phyloP scores from a whole-genome alignment of 148 eudicot genomes.

The Limonium bicolor region DNA sequence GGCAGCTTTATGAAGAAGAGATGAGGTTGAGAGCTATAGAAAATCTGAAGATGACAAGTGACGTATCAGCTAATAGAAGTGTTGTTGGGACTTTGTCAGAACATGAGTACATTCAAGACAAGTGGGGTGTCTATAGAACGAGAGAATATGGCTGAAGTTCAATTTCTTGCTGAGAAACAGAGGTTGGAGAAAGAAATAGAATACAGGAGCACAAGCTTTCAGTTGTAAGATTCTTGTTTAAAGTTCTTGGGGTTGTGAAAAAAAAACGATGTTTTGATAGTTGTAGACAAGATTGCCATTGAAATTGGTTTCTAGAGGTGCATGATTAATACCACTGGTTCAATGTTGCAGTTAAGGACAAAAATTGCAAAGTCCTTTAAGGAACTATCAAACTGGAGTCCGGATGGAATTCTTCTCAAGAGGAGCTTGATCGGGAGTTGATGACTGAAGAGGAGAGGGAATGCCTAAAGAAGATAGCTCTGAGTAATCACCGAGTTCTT shows the following conservation, averaged over 20 bases:
- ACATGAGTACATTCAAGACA: constrained; percentile 37
- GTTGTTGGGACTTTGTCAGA: constrained; percentile 58
- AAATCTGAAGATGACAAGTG: constrained; percentile 14
- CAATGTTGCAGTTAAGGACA: constrained; percentile 44
- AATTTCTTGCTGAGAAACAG: constrained; percentile 45
- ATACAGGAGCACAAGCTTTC: constrained; percentile 42
- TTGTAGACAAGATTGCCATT: too few relatives aligned
- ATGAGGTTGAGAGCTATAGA: constrained; percentile 45
- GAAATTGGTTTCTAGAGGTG: too few relatives aligned
- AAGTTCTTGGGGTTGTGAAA: too few relatives aligned
- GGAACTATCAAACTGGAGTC: constrained; percentile 32
- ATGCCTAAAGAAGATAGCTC: constrained; percentile 57
- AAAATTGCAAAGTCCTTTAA: constrained; percentile 47
- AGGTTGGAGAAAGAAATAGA: constrained; percentile 51
- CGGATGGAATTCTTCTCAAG: constrained; percentile 39
- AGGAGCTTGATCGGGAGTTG: constrained; percentile 58
- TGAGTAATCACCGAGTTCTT: constrained; percentile 45
- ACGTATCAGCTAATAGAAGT: constrained; percentile 15
- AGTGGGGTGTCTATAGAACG: constrained; percentile 8
- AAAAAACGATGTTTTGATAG: too few relatives aligned
- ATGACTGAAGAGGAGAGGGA: constrained; percentile 77
- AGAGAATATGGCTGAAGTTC: constrained; percentile 20
- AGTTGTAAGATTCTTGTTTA: constrained; percentile 36
- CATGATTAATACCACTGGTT: background rate
- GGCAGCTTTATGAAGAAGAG: constrained; percentile 72